Conservation (phyloP, 176 grass and related monocot genomes). For the Musa acuminata region DNA sequence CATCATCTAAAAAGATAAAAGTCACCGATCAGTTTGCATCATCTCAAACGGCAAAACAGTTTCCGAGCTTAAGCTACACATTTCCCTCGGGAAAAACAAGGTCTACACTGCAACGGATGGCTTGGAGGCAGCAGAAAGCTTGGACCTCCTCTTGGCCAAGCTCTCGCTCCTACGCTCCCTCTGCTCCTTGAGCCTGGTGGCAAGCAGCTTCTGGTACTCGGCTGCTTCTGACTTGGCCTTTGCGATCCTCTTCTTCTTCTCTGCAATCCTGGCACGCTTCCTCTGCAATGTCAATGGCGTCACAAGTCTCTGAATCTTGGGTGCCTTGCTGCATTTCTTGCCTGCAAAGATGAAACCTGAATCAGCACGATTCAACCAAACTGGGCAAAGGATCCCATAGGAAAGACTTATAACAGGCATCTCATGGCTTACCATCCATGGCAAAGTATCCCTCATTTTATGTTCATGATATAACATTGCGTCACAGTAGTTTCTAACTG, state of each 20-base stretch:
- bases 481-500: too few species aligned
- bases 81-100: too few species aligned
- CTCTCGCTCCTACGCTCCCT: conserved; percentile 68
- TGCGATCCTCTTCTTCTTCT: conserved; percentile 85
- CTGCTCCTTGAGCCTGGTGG: conserved; percentile 81
- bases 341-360: conserved; percentile 30
- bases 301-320: conserved; percentile 92
- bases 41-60: too few species aligned
- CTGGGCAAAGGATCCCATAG: too few species aligned
- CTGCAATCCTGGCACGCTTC: conserved; percentile 72
- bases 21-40: too few species aligned
- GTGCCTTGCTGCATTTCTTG: conserved; percentile 94
- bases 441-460: too few species aligned
- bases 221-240: conserved; percentile 86
- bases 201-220: conserved; percentile 91
- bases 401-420: too few species aligned
- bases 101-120: conserved; percentile 21
- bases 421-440: too few species aligned
- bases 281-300: conserved; percentile 83
- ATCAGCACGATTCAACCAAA: too few species aligned
- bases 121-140: conserved; percentile 59
- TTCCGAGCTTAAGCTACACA: too few species aligned
- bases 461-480: too few species aligned
- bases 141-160: conserved; percentile 85
- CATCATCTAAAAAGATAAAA: too few species aligned